Conservation (phyloP, 805 yeast species). For the Metschnikowia similis region DNA sequence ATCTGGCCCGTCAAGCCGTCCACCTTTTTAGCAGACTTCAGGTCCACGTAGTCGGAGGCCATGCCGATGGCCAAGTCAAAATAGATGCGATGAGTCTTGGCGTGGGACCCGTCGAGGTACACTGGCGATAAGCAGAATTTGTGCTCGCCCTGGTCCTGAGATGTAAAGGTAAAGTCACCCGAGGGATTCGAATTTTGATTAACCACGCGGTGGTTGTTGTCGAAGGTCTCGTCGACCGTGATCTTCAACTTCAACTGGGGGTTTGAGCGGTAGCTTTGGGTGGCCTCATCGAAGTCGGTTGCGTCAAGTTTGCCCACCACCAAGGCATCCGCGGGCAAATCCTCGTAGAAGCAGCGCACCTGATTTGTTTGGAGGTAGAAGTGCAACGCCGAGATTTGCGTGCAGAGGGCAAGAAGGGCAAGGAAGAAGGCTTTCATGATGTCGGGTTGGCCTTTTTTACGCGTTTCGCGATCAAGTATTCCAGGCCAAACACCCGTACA, state of each 20-base stretch:
- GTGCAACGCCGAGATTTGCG: slow-evolving; percentile 50
- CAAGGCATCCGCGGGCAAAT: slow-evolving; percentile 69
- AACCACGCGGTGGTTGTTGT: slow-evolving; percentile 74
- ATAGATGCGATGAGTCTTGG: slow-evolving; percentile 60
- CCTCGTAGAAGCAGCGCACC: slow-evolving; percentile 79
- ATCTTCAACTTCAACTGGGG: slow-evolving; percentile 58
- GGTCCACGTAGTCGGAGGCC: slow-evolving; percentile 56
- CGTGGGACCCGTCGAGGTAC: slow-evolving; percentile 67
- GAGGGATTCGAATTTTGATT: slow-evolving; percentile 55
- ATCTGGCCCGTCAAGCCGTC: slow-evolving; percentile 53
- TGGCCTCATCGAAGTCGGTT: slow-evolving; percentile 49
- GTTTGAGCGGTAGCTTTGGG: slow-evolving; percentile 47
- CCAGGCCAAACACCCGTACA: background rate
- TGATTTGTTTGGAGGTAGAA: slow-evolving; percentile 76
- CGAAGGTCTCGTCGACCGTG: slow-evolving; percentile 53
- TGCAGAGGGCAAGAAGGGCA: slow-evolving; percentile 9
- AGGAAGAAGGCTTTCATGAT: slow-evolving; percentile 6
- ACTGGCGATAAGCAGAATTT: slow-evolving; percentile 62
- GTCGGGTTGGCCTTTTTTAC: background rate
- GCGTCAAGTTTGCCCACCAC: slow-evolving; percentile 75
- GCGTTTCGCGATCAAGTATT: background rate
- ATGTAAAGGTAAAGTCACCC: slow-evolving; percentile 76
- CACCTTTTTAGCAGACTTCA: slow-evolving; percentile 52
- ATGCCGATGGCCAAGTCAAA: slow-evolving; percentile 72
- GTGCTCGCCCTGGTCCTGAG: slow-evolving; percentile 83